Percentiles rank a stretch among this genome's conserved stretches.
phyloP scores from a whole-genome alignment of 495 filamentous ascomycete genomes.

The Daldinia decipiens region DNA sequence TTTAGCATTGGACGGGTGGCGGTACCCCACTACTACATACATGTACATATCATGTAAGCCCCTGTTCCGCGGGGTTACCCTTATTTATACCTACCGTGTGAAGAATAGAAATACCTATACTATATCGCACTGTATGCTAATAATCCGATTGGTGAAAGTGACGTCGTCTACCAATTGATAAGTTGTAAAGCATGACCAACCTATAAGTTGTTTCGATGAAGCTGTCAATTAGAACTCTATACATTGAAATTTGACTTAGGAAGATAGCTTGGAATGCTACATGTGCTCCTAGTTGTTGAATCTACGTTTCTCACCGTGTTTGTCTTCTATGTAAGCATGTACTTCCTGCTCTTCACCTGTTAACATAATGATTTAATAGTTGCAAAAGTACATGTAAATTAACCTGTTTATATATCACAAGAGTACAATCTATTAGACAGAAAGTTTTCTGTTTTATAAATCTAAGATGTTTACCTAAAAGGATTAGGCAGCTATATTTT shows the following conservation, averaged over 20 bases:
- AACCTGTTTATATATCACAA: background rate
- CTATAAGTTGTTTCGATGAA: too few relatives aligned
- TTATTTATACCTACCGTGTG: background rate
- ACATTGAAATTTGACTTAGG: background rate
- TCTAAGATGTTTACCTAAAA: background rate
- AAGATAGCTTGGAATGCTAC: background rate
- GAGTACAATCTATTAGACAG: background rate
- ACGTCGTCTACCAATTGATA: background rate
- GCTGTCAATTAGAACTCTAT: background rate
- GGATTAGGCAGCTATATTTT: background rate
- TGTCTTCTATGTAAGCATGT: too few relatives aligned
- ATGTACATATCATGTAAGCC: background rate
- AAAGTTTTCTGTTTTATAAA: too few relatives aligned
- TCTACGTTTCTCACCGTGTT: too few relatives aligned
- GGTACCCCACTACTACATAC: constrained; percentile 16
- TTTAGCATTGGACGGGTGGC: constrained; percentile 37
- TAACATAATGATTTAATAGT: too few relatives aligned
- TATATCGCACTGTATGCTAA: background rate
- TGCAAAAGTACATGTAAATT: background rate
- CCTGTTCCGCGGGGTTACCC: constrained; percentile 3
- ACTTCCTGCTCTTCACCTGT: too few relatives aligned
- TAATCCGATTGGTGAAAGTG: constrained; percentile 4
- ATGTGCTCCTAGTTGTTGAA: too few relatives aligned
- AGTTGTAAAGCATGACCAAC: too few relatives aligned
- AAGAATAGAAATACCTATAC: background rate